These are phyloP conservation scores for Solanum tarapatanum DNA, from an alignment of 257 asterid species.

Conservation along the genomic window DNA sequence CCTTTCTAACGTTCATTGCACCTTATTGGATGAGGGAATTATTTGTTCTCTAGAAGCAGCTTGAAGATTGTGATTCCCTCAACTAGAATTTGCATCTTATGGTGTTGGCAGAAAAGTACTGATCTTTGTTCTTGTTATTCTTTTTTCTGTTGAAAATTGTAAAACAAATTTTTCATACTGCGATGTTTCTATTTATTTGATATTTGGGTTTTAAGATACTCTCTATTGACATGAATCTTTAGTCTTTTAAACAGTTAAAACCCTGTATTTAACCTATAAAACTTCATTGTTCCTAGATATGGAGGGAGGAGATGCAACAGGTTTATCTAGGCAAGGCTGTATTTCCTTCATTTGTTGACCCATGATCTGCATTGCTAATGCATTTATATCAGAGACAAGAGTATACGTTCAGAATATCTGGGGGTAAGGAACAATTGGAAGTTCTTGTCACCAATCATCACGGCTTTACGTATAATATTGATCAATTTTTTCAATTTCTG, in stretches of 20 bases:
- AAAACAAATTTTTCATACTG: background rate
- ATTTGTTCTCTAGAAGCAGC: background rate
- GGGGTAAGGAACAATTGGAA: background rate
- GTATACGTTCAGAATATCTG: background rate
- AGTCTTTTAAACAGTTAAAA: background rate
- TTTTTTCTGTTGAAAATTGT: background rate
- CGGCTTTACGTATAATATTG: background rate
- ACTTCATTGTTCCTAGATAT: conserved; percentile 38
- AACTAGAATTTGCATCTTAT: background rate
- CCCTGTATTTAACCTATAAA: background rate
- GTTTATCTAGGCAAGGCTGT: conserved; percentile 68
- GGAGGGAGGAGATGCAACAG: conserved; percentile 92
- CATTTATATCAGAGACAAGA: background rate
- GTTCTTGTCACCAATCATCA: background rate
- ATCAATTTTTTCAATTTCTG: background rate
- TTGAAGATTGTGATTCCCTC: background rate
- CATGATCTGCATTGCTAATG: conserved; percentile 31
- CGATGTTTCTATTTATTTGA: background rate
- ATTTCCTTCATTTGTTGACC: conserved; percentile 44
- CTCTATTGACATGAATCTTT: background rate
- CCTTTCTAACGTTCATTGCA: background rate
- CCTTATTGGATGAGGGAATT: background rate
- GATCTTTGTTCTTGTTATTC: background rate
- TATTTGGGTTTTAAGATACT: background rate
- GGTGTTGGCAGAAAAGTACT: background rate